These are phyloP conservation scores for Talaromyces pinophilus DNA, from an alignment of 2,329 filamentous ascomycete genomes.

Conservation along the genomic window DNA sequence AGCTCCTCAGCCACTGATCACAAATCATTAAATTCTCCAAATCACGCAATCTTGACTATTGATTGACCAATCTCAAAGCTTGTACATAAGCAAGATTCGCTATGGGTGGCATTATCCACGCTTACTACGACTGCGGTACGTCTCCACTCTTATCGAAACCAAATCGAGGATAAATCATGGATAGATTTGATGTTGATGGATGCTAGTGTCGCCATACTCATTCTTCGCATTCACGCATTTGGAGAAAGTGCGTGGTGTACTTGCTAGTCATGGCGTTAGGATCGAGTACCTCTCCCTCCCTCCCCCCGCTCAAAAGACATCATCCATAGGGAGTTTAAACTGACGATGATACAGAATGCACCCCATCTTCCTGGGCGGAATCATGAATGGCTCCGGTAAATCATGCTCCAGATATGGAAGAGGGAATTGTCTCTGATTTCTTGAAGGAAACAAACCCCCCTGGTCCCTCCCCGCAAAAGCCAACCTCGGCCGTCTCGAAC, in stretches of 20 bases:
- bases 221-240: slow-evolving; percentile 60
- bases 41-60: background rate
- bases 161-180: too few relatives aligned
- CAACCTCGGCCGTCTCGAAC: slow-evolving; percentile 56
- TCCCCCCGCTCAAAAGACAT: background rate
- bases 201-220: slow-evolving; percentile 63
- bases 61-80: background rate
- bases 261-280: slow-evolving; percentile 61
- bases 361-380: slow-evolving; percentile 70
- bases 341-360: slow-evolving; percentile 55
- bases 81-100: background rate
- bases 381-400: slow-evolving; percentile 61
- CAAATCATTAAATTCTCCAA: background rate
- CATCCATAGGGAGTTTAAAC: background rate
- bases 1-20: background rate
- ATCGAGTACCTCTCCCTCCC: slow-evolving; percentile 59
- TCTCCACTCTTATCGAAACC: slow-evolving; percentile 1
- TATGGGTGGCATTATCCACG: slow-evolving; percentile 65
- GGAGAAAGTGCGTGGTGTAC: slow-evolving; percentile 54
- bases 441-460: slow-evolving; percentile 71
- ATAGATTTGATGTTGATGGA: background rate
- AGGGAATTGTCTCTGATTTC: too few relatives aligned
- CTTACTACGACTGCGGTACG: slow-evolving; percentile 67
- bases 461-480: slow-evolving; percentile 71
- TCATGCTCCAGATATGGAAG: too few relatives aligned